phyloP scores from a whole-genome alignment of 306 rosid species.

The Medicago lupulina region DNA sequence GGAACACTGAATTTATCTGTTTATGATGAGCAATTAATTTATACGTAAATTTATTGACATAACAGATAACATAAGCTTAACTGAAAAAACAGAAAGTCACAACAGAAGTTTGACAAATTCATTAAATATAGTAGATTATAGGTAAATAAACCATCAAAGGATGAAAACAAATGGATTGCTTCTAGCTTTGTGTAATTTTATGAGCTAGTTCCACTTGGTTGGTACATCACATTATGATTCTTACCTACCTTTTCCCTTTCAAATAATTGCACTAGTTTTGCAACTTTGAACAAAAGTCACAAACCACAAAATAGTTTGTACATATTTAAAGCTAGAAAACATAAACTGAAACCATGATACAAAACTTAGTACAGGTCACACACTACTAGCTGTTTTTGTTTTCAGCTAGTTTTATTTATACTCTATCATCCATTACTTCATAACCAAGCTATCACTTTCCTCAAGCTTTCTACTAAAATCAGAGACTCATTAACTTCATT shows the following conservation, averaged over 20 bases:
- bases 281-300: not conserved
- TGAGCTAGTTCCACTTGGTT: not conserved
- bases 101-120: too few species aligned
- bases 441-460: not conserved
- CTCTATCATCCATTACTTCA: conserved; percentile 32
- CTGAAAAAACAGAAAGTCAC: too few species aligned
- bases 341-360: conserved; percentile 13
- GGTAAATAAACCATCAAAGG: not conserved
- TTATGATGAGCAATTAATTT: too few species aligned
- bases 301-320: not conserved
- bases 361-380: conserved; percentile 27
- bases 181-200: not conserved
- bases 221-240: conserved; percentile 14
- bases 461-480: not conserved
- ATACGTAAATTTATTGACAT: too few species aligned
- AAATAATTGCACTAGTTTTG: not conserved
- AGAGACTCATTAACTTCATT: not conserved
- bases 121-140: too few species aligned
- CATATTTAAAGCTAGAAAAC: conserved; percentile 1
- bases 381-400: conserved; percentile 29
- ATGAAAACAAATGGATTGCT: not conserved
- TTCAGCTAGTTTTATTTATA: conserved; percentile 45
- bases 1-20: too few species aligned
- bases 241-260: not conserved
- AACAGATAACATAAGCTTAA: too few species aligned